Percentiles rank a stretch among this genome's conserved stretches.
phyloP scores from a whole-genome alignment of 1,139 yeast species.

The Saccharomyces hybrid region DNA sequence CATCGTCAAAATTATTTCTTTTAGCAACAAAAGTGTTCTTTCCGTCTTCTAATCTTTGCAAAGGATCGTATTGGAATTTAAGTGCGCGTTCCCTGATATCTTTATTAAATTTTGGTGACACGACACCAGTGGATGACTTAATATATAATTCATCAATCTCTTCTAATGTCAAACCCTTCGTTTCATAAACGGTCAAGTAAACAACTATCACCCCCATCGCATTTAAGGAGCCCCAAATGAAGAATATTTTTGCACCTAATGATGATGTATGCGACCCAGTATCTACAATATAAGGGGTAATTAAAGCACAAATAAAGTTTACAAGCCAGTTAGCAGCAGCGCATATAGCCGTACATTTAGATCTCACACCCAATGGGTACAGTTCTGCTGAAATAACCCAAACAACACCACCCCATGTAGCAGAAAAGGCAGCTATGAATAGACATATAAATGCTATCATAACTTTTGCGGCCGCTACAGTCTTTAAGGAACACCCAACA shows the following conservation, averaged over 20 bases:
- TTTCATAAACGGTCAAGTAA: conserved; percentile 62
- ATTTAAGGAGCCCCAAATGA: conserved; percentile 70
- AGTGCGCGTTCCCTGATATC: conserved; percentile 13
- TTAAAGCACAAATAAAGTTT: conserved; percentile 70
- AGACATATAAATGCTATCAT: conserved; percentile 74
- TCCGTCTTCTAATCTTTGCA: background rate
- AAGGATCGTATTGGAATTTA: background rate
- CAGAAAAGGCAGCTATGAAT: conserved; percentile 73
- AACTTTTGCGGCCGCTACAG: conserved; percentile 53
- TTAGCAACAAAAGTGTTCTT: background rate
- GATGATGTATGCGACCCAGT: conserved; percentile 57
- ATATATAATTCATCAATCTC: conserved; percentile 66
- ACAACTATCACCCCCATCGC: conserved; percentile 49
- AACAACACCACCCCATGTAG: conserved; percentile 85
- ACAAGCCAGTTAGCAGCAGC: conserved; percentile 76
- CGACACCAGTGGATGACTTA: conserved; percentile 31
- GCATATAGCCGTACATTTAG: conserved; percentile 72
- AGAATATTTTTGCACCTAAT: conserved; percentile 61
- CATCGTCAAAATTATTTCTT: background rate
- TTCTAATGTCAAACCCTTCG: conserved; percentile 67
- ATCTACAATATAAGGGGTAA: conserved; percentile 64
- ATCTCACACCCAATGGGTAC: conserved; percentile 71
- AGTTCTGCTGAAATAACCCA: conserved; percentile 74
- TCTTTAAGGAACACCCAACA: conserved; percentile 49
- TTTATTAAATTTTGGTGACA: conserved; percentile 27